Base-by-base conservation (phyloP, 2,329 filamentous ascomycete species). In the Verticillium dahliae region DNA sequence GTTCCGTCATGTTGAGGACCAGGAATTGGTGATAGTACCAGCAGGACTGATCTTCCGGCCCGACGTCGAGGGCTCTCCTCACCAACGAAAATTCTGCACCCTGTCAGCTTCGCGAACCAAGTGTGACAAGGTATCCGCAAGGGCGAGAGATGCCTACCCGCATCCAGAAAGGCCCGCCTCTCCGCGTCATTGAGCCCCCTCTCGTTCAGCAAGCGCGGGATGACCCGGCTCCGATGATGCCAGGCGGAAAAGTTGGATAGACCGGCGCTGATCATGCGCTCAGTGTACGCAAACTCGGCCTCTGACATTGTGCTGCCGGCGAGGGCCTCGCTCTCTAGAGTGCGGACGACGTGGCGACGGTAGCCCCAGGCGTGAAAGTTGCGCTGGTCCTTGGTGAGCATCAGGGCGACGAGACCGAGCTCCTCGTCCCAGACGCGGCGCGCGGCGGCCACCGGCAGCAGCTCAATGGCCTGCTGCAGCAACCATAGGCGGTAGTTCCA, bases 361-460 rank as follows among this genome's bases (percentile, higher is more conserved):
- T 99, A 99, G 54, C 89, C 88, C 95, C 95, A 99, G 37, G 94
- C 95, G 72, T 98, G 95, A 72, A 97, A 99, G 72, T 99, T 99
- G 58, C 95, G 86, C 65, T 84, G 89, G 74, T 99, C 95, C 59
- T 88, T 85, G 62, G 81, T 84, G 56, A 99, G 81, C 93, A 99
- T 97, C 76, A 96, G 96, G 63, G 86, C 84, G 22, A 92, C 90
- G 9, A 98, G 80, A 0, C 80, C 87, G 18, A 99, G 84, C 74
- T 99, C 95, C 65, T 89, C 87, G 68, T 89, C 81, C 95, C 95
- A 99, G 58, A 97, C 80, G 45, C 80, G 76, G 27, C 84, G 81
- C 1, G 91, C 85, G 15, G 78, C 71, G 0, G 78, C 62, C 1
- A 75, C 65, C 2, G 86, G 82, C 10, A 97, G 79, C 18, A 87